A percentile compares a stretch with the other conserved stretches of the same genome.
Evolutionary conservation across 352 stramenopile genomes (phyloP).

Genomic region (Saprolegnia diclina): DNA sequence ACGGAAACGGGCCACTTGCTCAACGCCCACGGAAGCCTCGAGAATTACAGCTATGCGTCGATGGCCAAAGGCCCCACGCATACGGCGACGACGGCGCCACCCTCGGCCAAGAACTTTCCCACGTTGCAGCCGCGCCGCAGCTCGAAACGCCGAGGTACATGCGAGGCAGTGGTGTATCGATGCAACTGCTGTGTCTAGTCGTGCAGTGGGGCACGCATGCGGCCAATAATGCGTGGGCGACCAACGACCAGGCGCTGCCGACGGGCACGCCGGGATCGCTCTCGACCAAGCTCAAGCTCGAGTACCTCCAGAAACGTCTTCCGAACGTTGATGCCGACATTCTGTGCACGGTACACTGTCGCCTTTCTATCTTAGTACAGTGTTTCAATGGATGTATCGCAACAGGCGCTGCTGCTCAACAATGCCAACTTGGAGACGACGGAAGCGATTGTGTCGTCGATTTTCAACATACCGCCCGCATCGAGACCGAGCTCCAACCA

Average conservation of each 20-base stretch:
- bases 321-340: constrained; percentile 16
- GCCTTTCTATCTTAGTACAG: background rate
- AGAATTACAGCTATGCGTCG: constrained; percentile 23
- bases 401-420: constrained; percentile 18
- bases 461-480: constrained; percentile 1
- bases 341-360: constrained; percentile 13
- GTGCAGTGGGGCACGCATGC: background rate
- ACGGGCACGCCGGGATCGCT: constrained; percentile 6
- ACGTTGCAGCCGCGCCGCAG: background rate
- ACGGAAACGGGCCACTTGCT: constrained; percentile 3
- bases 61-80: background rate
- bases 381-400: background rate
- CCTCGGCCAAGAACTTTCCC: constrained; percentile 4
- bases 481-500: background rate
- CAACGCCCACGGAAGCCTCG: background rate
- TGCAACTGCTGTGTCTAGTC: background rate
- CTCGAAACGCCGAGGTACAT: background rate
- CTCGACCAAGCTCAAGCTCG: constrained; percentile 19
- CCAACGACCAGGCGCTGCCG: constrained; percentile 8
- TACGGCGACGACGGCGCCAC: background rate
- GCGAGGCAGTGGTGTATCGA: background rate
- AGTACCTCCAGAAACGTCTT: constrained; percentile 5
- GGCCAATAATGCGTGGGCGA: background rate
- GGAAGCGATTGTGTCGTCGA: constrained; percentile 18
- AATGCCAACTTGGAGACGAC: constrained; percentile 15